Conservation (phyloP, 768 basidiomycete species). For the Leucosporidium scottii region DNA sequence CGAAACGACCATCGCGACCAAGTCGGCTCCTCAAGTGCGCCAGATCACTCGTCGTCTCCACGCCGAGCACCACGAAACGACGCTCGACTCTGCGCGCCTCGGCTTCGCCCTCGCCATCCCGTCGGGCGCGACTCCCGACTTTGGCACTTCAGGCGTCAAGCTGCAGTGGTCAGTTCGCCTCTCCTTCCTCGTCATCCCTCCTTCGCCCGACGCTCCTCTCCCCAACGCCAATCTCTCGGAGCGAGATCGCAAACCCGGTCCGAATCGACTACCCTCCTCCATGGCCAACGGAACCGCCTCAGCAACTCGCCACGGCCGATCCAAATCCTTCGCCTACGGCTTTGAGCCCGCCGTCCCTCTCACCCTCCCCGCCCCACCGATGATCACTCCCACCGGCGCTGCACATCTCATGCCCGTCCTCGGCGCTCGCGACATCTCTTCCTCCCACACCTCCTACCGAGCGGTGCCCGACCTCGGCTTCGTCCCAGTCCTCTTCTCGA, state of each 20-base stretch:
- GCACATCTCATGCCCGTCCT: conserved; percentile 37
- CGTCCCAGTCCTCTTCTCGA: conserved; percentile 36
- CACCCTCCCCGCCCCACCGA: conserved; percentile 28
- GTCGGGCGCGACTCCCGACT: conserved; percentile 79
- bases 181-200: conserved; percentile 73
- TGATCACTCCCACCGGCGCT: conserved; percentile 31
- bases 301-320: conserved; percentile 20
- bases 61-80: conserved; percentile 75
- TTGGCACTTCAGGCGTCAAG: conserved; percentile 70
- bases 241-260: conserved; percentile 40
- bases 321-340: conserved; percentile 36
- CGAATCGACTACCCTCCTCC: conserved; percentile 23
- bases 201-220: conserved; percentile 25
- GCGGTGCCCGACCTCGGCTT: conserved; percentile 38
- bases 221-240: too few species aligned
- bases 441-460: conserved; percentile 34
- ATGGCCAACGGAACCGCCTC: neutral
- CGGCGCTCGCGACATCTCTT: neutral
- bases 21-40: conserved; percentile 37
- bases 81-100: conserved; percentile 66
- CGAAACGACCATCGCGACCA: conserved; percentile 57
- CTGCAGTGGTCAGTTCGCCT: conserved; percentile 84
- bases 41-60: conserved; percentile 61
- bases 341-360: conserved; percentile 31
- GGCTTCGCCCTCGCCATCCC: conserved; percentile 89